phyloP scores from a whole-genome alignment of 2,329 filamentous ascomycete species.

The Fusarium sp. region DNA sequence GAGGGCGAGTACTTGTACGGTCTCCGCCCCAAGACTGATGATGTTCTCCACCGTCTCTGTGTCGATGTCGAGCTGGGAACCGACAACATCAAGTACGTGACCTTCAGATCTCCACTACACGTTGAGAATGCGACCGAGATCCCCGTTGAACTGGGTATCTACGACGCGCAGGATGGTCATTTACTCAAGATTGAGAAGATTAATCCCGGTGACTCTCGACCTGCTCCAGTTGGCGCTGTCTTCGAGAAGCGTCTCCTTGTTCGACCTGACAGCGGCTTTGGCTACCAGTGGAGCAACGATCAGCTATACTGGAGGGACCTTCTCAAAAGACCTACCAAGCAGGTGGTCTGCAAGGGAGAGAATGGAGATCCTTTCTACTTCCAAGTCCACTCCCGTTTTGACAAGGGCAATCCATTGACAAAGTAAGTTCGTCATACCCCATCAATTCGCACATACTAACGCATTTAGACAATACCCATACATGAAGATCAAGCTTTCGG shows the following conservation, averaged over 20 bases:
- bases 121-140: conserved; percentile 98
- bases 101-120: conserved; percentile 87
- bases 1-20: conserved; percentile 94
- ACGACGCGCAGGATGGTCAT: conserved; percentile 86
- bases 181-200: conserved; percentile 98
- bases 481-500: conserved; percentile 92
- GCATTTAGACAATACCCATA: conserved; percentile 81
- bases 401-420: conserved; percentile 84
- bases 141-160: conserved; percentile 91
- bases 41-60: conserved; percentile 86
- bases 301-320: conserved; percentile 93
- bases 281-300: conserved; percentile 94
- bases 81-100: conserved; percentile 99
- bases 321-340: conserved; percentile 83
- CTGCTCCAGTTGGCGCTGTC: conserved; percentile 90
- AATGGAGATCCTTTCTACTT: conserved; percentile 94
- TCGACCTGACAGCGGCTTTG: conserved; percentile 93
- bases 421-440: too few species aligned
- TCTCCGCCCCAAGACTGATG: conserved; percentile 85
- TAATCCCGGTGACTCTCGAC: conserved; percentile 86
- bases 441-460: too few species aligned
- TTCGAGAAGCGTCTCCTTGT: conserved; percentile 90
- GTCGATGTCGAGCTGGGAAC: conserved; percentile 91
- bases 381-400: conserved; percentile 88
- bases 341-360: conserved; percentile 89